phyloP scores from a whole-genome alignment of 805 yeast species.

The Barnettozyma wickerhamii region DNA sequence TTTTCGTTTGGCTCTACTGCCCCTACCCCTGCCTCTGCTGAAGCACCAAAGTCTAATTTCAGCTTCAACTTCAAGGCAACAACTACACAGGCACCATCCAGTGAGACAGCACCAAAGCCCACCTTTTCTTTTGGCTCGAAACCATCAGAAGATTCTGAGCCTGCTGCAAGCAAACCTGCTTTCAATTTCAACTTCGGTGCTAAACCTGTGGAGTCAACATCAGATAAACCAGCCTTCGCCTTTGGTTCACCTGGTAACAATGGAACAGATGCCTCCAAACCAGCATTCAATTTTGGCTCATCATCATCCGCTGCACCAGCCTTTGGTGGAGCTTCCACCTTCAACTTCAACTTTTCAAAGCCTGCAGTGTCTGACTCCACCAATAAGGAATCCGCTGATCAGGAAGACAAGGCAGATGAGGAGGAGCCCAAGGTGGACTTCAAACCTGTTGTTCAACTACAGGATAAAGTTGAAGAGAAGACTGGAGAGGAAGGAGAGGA shows the following conservation, averaged over 20 bases:
- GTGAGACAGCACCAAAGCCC: slow-evolving; percentile 11
- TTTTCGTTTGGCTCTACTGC: slow-evolving; percentile 23
- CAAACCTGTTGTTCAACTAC: slow-evolving; percentile 37
- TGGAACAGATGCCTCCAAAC: slow-evolving; percentile 12
- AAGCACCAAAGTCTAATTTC: slow-evolving; percentile 6
- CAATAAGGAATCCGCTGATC: slow-evolving; percentile 18
- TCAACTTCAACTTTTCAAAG: slow-evolving; percentile 20
- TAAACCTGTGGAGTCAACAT: slow-evolving; percentile 5
- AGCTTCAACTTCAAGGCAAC: slow-evolving; percentile 5
- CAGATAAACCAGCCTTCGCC: slow-evolving; percentile 19
- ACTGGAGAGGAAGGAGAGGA: slow-evolving; percentile 89
- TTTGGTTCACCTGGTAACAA: slow-evolving; percentile 13
- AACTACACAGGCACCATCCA: slow-evolving; percentile 22
- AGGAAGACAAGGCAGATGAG: slow-evolving; percentile 33
- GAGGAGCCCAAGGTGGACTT: slow-evolving; percentile 48
- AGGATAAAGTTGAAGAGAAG: slow-evolving; percentile 48
- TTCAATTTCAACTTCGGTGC: slow-evolving; percentile 13
- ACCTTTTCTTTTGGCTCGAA: slow-evolving; percentile 24
- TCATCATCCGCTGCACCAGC: slow-evolving; percentile 23
- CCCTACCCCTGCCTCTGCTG: not conserved
- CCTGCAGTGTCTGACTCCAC: not conserved
- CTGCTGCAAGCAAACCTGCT: slow-evolving; percentile 15
- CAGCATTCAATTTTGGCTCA: slow-evolving; percentile 28
- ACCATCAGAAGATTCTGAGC: slow-evolving; percentile 4
- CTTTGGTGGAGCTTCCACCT: slow-evolving; percentile 27